Base-by-base conservation (phyloP, 2,329 filamentous ascomycete species). In the Colletotrichum chlorophyti region DNA sequence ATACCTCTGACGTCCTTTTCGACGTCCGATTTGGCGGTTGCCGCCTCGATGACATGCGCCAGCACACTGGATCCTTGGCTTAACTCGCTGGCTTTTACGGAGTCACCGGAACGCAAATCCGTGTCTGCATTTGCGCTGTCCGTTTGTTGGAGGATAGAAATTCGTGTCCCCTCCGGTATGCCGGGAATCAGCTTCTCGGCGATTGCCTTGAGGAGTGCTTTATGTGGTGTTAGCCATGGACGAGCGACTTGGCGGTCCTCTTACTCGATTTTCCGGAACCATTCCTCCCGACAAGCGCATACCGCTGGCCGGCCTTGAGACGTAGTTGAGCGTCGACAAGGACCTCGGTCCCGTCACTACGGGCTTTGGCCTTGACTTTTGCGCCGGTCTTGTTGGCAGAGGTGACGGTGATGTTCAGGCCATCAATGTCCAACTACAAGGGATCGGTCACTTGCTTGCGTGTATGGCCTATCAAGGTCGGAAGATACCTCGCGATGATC, bases 241-340 rank as follows among this genome's bases (percentile, higher is more conserved):
- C n/a, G n/a, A n/a, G n/a, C n/a, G n/a, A n/a, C n/a, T n/a, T n/a
- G n/a, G n/a, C n/a, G 32, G 29, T 34, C 21, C 12, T 68, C 81
- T 71, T 72, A 89, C 87, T 94, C 4, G 90, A 93, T 69, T 96
- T 96, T 6, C 91, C 92, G 2, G 87, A 89, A 1, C 91, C 91
- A 72, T 96, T 96, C 6, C 90, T 82, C 0, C 91, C 92, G 17
- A 94, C 79, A 2, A 96, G 77, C 0, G 91, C 91, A 77, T 96
- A 96, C 60, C 90, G 82, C 41, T 86, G 80, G 0, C 90, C 88
- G 46, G 87, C 84, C 63, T 94, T 91, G 3, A 96, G 75, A 21
- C 87, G 84, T 31, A 96, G 74, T 54, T 86, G 87, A 1, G 89
- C 89, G 69, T 89, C 85, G 9, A 78, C 79, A 3, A 96, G 78